Evolutionary conservation across 169 alveolate genomes (phyloP), one percentile per base, ranked within the genome.

Genomic region (Cryptosporidium parvum): DNA sequence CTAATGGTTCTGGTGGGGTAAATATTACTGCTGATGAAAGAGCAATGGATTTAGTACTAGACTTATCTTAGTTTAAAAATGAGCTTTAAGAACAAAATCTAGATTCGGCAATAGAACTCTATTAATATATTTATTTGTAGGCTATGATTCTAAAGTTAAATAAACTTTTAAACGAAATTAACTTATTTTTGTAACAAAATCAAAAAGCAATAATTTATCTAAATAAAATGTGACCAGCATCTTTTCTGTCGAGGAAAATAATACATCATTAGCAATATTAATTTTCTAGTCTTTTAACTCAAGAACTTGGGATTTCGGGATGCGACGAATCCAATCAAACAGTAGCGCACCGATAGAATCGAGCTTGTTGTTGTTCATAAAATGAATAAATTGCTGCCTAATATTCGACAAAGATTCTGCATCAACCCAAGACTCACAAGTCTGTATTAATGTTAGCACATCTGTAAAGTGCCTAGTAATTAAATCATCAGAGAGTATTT

Each of bases 371-470:
- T 80, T 80, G 35, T 80, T 80, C 73, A 80, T 61, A 26, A 80
- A 80, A 18, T 80, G 73, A 3, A 80, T 59, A 31, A 80, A 80
- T n/a, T 65, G 73, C 26, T 80, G 67, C 26, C 89, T 80, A 18
- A 80, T 59, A 62, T 67, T 80, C 4, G 75, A 35, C 8, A 80
- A 69, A 23, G 89, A 80, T 12, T 80, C 89, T 12, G 89, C 62
- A 37, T 80, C 89, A 61, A 80, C 75, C 89, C 89, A 80, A 48
- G 73, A 62, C 42, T 80, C 89, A 42, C 89, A 80, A 23, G 89
- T 80, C 29, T 80, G 89, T 31, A 80, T 80, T 18, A 80, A 23
- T 6, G 65, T 62, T 37, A 80, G 89, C 8, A 80, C 75, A 44
- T 80, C 89, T 10, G 89, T 80, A 51, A 80, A 80, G 16, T 80